These are phyloP conservation scores for Microsporum ferrugineum DNA, from an alignment of 2,329 filamentous ascomycete species.

Conservation along the genomic window DNA sequence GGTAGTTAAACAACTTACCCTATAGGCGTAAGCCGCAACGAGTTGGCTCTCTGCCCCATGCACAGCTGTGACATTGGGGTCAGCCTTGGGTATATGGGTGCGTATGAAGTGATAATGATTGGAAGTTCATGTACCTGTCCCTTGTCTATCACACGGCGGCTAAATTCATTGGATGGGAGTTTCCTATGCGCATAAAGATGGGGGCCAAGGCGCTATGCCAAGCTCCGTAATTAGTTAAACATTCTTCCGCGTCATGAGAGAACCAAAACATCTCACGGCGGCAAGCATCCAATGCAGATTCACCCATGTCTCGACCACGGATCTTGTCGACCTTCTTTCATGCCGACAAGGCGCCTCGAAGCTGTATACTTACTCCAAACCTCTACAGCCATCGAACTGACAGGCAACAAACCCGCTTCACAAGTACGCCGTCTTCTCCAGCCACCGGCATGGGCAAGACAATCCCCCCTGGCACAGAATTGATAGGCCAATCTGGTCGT, in stretches of 20 bases:
- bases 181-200: too few species aligned
- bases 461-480: neutral
- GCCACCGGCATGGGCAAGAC: neutral
- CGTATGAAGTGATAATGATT: too few species aligned
- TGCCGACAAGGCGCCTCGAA: neutral
- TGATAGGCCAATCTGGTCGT: neutral
- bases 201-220: too few species aligned
- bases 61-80: too few species aligned
- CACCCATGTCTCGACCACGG: neutral
- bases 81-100: too few species aligned
- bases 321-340: neutral
- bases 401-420: neutral
- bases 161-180: too few species aligned
- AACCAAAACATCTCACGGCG: neutral
- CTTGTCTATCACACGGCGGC: too few species aligned
- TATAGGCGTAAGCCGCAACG: too few species aligned
- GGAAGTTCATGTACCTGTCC: too few species aligned
- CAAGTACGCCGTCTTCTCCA: neutral
- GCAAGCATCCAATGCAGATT: neutral
- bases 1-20: too few species aligned
- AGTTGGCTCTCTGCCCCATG: too few species aligned
- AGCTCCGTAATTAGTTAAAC: neutral
- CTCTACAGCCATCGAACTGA: neutral
- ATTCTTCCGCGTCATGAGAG: neutral
- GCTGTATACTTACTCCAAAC: neutral